Evolutionary conservation across 495 filamentous ascomycete genomes (phyloP), one percentile per base, ranked within the genome.

Genomic region (Chaetomium tenue): DNA sequence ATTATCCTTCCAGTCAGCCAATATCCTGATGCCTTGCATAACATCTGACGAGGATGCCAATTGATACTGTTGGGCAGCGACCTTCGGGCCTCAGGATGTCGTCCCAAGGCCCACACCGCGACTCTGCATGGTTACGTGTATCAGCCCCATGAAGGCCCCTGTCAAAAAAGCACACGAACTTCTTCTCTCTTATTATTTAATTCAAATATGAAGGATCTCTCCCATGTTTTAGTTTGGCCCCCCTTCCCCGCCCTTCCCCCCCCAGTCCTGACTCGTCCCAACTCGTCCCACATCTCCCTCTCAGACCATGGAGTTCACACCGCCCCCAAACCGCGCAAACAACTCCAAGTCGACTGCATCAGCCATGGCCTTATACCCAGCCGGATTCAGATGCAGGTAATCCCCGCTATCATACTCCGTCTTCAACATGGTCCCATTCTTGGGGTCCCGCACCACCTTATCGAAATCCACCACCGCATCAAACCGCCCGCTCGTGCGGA

Each of bases 401-500:
- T 90, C 88, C 0, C 88, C 88, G 12, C 79, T 80, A 60, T 89
- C 79, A 72, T 77, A 88, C 61, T 76, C 67, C 28, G 52, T 58
- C 48, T 65, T 66, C 64, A 89, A 67, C 70, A 75, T 66, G 39
- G 73, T 76, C n/a, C 58, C 65, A 23, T 82, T 77, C 2, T 69
- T 64, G 3, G 69, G 70, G 70, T 88, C 82, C 50, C 84, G 68
- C 55, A 89, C 62, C 7, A 81, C 74, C 37, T 39, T 63, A 68
- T 87, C 86, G 66, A 90, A 89, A 65, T 90, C 87, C 39, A 89
- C 65, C 0, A 89, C 82, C 0, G 74, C 82, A 72, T 89, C 87
- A 69, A 89, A 89, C 52, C 73, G 61, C 0, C 82, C 82, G 51
- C 76, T 79, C 9, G 63, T 73, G n/a, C 83, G 71, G 33, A 90